Evolutionary conservation across 108 stramenopile species (phyloP), one percentile per base, ranked within the genome.

Genomic region (Fistulifera pelliculosa): DNA sequence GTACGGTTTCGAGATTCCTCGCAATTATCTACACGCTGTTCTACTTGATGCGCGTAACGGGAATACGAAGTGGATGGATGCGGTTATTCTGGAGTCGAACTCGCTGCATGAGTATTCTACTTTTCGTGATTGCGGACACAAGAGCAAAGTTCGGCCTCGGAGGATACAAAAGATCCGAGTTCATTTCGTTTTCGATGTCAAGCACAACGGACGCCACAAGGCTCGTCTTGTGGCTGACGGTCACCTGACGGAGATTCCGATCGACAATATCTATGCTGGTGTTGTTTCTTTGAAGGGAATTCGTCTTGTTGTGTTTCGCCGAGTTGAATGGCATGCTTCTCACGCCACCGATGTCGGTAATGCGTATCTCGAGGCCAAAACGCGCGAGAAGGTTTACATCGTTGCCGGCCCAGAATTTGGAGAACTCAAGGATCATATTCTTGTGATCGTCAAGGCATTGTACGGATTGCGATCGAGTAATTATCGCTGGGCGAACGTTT

Each of bases 31-130:
- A 22, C 23, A 74, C 31, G 67, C 65, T 14, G 12, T 68, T 23
- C 28, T 52, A 15, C 43, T 75, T 1, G 74, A 76, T 47, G 1
- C n/a, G 25, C n/a, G 17, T 14, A 64, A 69, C 35, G 71, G 68
- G 0, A 73, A 73, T 44, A 73, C 47, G 14, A 38, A 42, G 23
- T 77, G 71, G 71, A 35, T 49, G 18, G 71, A 77, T 13, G 56
- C 68, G 2, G 47, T 24, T 7, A 38, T 44, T 0, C 1, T 49
- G 18, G 69, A 67, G 47, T 0, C 64, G 24, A 21, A 22, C 17
- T 49, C 49, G 44, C 49, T 60, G 3, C 13, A 41, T n/a, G 60
- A 61, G 13, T 62, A 72, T 28, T 1, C 50, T 5, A 49, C 60
- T 39, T 72, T 72, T 54, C 27, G 35, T 14, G 64, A 65, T 40